Evolutionary conservation across 495 filamentous ascomycete species (phyloP).

Genomic region (Aspergillus panamensis): DNA sequence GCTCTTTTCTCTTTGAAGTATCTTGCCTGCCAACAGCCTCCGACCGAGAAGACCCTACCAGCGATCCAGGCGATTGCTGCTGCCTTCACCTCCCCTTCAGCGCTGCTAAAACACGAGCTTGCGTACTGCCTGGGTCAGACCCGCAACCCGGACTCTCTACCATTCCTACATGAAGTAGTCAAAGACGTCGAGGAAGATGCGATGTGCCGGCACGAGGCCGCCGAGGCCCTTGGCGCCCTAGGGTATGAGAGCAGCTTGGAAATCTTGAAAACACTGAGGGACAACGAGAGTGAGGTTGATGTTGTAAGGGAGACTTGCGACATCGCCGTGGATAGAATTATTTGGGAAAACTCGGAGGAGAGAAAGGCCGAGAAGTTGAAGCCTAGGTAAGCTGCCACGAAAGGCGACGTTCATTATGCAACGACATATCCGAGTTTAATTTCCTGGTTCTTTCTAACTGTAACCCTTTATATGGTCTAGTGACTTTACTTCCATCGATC

Average conservation of each 20-base stretch:
- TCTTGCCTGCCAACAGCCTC: slow-evolving; percentile 66
- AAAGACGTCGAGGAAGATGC: slow-evolving; percentile 74
- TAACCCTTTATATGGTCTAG: slow-evolving; percentile 39
- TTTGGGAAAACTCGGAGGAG: slow-evolving; percentile 81
- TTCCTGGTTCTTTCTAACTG: neutral
- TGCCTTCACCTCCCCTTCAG: slow-evolving; percentile 78
- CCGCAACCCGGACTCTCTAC: slow-evolving; percentile 65
- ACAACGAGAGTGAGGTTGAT: slow-evolving; percentile 65
- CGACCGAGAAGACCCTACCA: slow-evolving; percentile 57
- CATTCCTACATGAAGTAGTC: slow-evolving; percentile 72
- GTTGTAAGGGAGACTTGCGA: slow-evolving; percentile 96
- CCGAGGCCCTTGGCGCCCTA: slow-evolving; percentile 89
- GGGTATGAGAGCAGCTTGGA: slow-evolving; percentile 68
- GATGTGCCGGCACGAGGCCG: slow-evolving; percentile 97
- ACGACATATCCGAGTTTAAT: neutral
- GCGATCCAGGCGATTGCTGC: slow-evolving; percentile 93
- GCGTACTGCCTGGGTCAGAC: slow-evolving; percentile 97
- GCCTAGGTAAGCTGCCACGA: slow-evolving; percentile 56
- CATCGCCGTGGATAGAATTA: slow-evolving; percentile 87
- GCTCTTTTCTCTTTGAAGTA: slow-evolving; percentile 98
- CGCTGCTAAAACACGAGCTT: slow-evolving; percentile 87
- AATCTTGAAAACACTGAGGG: slow-evolving; percentile 65
- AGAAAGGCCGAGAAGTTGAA: slow-evolving; percentile 69
- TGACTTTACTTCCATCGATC: slow-evolving; percentile 93
- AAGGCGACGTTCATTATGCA: neutral